phyloP scores from a whole-genome alignment of 1,284 basidiomycete species.

The Fomitopsis pinicola region DNA sequence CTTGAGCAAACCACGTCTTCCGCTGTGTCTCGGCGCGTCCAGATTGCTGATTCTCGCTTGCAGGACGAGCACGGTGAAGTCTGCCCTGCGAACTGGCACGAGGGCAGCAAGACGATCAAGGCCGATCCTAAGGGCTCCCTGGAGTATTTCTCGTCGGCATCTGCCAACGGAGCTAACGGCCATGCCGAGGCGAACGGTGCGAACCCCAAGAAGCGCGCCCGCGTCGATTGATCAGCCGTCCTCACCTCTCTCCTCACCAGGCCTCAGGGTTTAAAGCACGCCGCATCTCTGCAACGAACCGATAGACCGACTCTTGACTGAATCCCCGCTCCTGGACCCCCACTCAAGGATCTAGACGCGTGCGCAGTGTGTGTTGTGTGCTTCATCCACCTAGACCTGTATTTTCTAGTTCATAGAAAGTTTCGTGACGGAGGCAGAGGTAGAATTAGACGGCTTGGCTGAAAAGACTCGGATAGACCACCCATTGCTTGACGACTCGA shows the following conservation, averaged over 20 bases:
- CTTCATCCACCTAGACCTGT: slow-evolving; percentile 3
- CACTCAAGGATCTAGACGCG: background rate
- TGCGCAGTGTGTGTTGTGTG: slow-evolving; percentile 1
- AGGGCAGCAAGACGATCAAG: slow-evolving; percentile 75
- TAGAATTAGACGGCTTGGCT: background rate
- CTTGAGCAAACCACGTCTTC: too few relatives aligned
- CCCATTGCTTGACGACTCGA: background rate
- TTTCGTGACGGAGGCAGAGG: background rate
- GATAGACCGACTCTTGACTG: background rate
- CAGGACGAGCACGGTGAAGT: slow-evolving; percentile 87
- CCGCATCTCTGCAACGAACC: background rate
- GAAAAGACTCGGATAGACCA: background rate
- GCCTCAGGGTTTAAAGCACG: background rate
- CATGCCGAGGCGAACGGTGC: slow-evolving; percentile 26
- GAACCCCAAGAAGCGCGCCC: slow-evolving; percentile 32
- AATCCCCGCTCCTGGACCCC: background rate
- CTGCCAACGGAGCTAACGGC: slow-evolving; percentile 18
- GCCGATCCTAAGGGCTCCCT: slow-evolving; percentile 66
- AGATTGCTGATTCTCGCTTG: background rate
- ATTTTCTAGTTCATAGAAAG: slow-evolving; percentile 1
- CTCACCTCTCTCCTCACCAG: slow-evolving; percentile 3
- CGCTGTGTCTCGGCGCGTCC: background rate
- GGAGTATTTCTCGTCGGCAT: slow-evolving; percentile 64
- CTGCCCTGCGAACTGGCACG: slow-evolving; percentile 85
- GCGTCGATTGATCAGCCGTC: slow-evolving; percentile 22